A percentile compares a stretch with the other conserved stretches of the same genome.
Evolutionary conservation across 2,329 filamentous ascomycete species (phyloP).

Genomic region (Harringtonia aguacate): DNA sequence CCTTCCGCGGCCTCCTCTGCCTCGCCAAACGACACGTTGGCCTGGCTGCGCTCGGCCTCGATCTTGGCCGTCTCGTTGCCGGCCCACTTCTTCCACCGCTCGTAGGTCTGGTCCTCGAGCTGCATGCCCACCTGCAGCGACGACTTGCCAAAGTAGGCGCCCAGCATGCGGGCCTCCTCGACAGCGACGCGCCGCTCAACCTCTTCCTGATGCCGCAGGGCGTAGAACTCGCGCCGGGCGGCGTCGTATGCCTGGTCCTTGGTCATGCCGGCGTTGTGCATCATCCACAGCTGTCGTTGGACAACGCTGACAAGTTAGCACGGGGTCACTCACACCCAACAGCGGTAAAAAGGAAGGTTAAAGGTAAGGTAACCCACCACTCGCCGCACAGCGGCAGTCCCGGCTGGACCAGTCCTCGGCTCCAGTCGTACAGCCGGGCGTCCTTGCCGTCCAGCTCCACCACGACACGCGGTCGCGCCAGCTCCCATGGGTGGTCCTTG

Average conservation of each 20-base stretch:
- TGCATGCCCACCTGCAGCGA: constrained; percentile 67
- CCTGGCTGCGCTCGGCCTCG: constrained; percentile 27
- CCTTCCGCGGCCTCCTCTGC: constrained; percentile 14
- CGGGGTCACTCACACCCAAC: not conserved
- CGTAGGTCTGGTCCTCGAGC: constrained; percentile 69
- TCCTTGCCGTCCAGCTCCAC: constrained; percentile 83
- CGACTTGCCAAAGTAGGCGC: constrained; percentile 78
- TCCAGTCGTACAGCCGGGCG: constrained; percentile 67
- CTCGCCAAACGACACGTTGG: constrained; percentile 32
- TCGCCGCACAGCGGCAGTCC: constrained; percentile 74
- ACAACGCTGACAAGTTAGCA: constrained; percentile 55
- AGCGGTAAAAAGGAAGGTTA: not conserved
- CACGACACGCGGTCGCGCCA: constrained; percentile 77
- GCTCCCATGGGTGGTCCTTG: constrained; percentile 92
- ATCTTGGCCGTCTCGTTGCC: constrained; percentile 30
- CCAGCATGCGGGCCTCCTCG: constrained; percentile 78
- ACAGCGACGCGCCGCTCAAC: constrained; percentile 70
- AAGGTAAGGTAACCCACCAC: constrained; percentile 43
- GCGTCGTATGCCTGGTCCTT: constrained; percentile 70
- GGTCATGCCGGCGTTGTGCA: constrained; percentile 52
- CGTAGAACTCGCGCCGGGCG: constrained; percentile 85
- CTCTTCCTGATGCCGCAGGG: constrained; percentile 69
- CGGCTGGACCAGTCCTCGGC: constrained; percentile 58
- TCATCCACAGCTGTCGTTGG: constrained; percentile 81
- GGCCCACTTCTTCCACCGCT: constrained; percentile 81